Evolutionary conservation across 768 basidiomycete genomes (phyloP), one percentile per base, ranked within the genome.

Genomic region (Boletus sp.): DNA sequence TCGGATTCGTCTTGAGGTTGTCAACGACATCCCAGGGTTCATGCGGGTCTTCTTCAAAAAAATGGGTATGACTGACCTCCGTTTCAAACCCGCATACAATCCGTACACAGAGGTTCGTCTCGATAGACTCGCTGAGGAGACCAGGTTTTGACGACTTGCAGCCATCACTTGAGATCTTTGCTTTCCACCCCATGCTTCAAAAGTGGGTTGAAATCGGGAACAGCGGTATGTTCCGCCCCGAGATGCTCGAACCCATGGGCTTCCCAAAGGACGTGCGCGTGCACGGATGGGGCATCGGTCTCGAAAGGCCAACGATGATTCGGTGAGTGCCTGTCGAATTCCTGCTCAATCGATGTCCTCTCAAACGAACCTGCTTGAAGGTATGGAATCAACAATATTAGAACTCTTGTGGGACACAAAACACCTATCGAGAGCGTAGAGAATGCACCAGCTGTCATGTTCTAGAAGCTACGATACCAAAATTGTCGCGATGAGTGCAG

Each of bases 231-330:
- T 99, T 99, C 86, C 85, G 97, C 35, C 97, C 97, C 4, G 97
- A 99, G 72, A 98, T 99, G 96, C 79, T 99, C 33, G 94, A 94
- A 71, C 94, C 97, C 7, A 98, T 98, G 95, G 97, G 97, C 33
- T 87, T 98, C 70, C 97, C 97, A 0, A 90, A 92, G 62, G 94
- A 94, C 67, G 94, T 98, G 11, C 87, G 94, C 28, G 96, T 98
- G 28, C 92, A 94, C 60, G 97, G 97, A 17, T 99, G 95, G 93
- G 97, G 97, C 47, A 83, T 99, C 60, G 83, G 87, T 67, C 77
- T 98, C 30, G 97, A 99, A 76, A 78, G 97, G 58, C 97, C 97
- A 17, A 98, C 97, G 1, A 98, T 99, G 97, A 98, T 99, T 75
- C 85, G 94, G 92, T 93, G 62, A 62, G 86, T 74, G 10, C 32